Base-by-base conservation (phyloP, 2,329 filamentous ascomycete genomes). In the Ophiostoma populinum region DNA sequence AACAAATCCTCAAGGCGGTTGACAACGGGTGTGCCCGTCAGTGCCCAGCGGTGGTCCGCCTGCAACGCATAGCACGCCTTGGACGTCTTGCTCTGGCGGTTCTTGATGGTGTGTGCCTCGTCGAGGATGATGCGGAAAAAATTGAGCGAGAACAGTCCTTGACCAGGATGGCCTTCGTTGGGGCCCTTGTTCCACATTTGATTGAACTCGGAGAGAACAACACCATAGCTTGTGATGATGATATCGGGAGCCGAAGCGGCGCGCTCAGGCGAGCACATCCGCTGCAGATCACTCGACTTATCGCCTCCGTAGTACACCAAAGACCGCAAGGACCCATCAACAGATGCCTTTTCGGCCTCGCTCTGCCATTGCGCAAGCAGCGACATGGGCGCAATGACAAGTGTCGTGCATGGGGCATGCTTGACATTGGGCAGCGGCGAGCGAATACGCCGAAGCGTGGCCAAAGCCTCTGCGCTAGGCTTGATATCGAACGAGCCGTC, bases 371-470 rank as follows among this genome's bases (percentile, higher is more conserved):
- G 90, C 0, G 87, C 71, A n/a, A 98, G 65, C 3, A 98, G 62
- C 8, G 90, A 95, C 75, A 94, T 95, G 2, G 90, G 90, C 1
- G 90, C 90, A n/a, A 98, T 69, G 0, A 98, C 87, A 3, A 98
- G 61, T 0, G 90, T 98, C 0, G 90, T 95, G 49, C 78, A 81
- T 1, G 85, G 86, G 2, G 86, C 90, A 35, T 65, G 54, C 31
- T 79, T 64, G 4, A 83, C 58, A 2, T 60, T 58, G 8, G 63
- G 40, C 11, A 38, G 28, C n/a, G 24, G 34, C 5, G 44, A 29
- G 1, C 36, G 40, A 11, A 44, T 35, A 11, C 41, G 39, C 3
- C 74, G 66, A 5, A 90, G 61, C 29, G 65, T 59, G 42, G 72
- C 74, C 16, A 79, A 61, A 4, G 63, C 67, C 5, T 18, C 30